Evolutionary conservation across 768 basidiomycete genomes (phyloP).

Genomic region (Cystofilobasidium capitatum): DNA sequence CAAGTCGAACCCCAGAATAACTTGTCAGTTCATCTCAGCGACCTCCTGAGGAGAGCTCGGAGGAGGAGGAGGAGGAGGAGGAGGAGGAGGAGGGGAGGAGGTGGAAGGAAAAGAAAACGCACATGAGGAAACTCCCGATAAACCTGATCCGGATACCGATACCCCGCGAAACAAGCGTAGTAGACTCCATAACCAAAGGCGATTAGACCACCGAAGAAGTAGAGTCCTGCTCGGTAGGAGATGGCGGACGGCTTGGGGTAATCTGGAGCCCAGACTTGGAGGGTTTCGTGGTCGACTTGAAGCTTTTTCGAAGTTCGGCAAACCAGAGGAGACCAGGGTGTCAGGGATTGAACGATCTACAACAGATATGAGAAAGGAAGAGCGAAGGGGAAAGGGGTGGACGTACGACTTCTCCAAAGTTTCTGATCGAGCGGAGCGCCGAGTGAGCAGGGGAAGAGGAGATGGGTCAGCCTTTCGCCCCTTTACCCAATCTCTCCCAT

Average conservation of each 20-base stretch:
- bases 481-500: too few relatives aligned
- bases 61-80: background rate
- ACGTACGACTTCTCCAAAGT: conserved; percentile 25
- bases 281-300: conserved; percentile 6
- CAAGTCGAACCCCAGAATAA: too few relatives aligned
- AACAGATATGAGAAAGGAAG: background rate
- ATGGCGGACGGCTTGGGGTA: background rate
- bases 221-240: background rate
- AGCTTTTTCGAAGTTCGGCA: background rate
- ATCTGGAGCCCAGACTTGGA: conserved; percentile 1
- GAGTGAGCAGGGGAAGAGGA: too few relatives aligned
- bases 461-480: background rate
- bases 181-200: background rate
- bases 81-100: background rate
- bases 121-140: conserved; percentile 24
- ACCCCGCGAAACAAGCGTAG: background rate
- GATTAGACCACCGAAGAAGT: background rate
- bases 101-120: background rate
- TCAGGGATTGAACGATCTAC: too few relatives aligned
- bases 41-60: background rate
- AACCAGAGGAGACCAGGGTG: background rate
- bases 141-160: background rate
- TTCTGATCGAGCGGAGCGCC: conserved; percentile 7
- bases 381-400: too few relatives aligned
- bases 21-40: too few relatives aligned